Evolutionary conservation across 1,284 basidiomycete genomes (phyloP).

Genomic region (Tranzscheliella williamsii): DNA sequence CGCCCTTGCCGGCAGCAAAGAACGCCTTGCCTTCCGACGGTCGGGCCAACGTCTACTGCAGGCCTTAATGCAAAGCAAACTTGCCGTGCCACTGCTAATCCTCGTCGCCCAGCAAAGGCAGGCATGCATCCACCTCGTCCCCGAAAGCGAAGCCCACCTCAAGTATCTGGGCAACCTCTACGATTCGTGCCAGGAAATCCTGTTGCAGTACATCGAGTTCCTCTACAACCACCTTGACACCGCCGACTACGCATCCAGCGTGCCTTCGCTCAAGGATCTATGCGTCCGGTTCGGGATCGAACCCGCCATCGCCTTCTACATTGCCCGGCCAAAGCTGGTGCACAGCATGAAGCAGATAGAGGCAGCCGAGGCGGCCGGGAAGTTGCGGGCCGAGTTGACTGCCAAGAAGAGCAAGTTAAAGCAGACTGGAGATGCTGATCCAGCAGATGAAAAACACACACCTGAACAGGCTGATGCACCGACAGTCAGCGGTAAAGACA

Average conservation of each 20-base stretch:
- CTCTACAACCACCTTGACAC: constrained; percentile 47
- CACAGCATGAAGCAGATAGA: constrained; percentile 41
- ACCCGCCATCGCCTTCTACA: constrained; percentile 55
- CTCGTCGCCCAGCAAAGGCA: constrained; percentile 57
- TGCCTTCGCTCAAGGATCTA: constrained; percentile 43
- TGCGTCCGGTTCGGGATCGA: constrained; percentile 52
- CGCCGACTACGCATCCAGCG: constrained; percentile 38
- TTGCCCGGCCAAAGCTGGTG: constrained; percentile 47
- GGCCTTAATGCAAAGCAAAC: constrained; percentile 35
- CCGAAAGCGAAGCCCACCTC: constrained; percentile 52
- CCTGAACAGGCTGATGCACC: not conserved
- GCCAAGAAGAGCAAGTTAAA: constrained; percentile 32
- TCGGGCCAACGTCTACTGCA: constrained; percentile 44
- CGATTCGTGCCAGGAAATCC: constrained; percentile 53
- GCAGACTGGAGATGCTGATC: not conserved
- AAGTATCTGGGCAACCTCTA: constrained; percentile 58
- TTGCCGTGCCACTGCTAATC: constrained; percentile 53
- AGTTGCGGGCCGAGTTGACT: constrained; percentile 39
- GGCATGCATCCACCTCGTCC: constrained; percentile 53
- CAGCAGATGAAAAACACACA: not conserved
- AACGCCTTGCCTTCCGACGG: constrained; percentile 39
- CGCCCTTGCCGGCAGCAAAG: constrained; percentile 37
- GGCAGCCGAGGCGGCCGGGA: constrained; percentile 33
- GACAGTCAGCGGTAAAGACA: not conserved
- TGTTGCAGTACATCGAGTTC: constrained; percentile 59